These are phyloP conservation scores for Kodamaea leandrae DNA, from an alignment of 805 yeast genomes.

Conservation along the genomic window DNA sequence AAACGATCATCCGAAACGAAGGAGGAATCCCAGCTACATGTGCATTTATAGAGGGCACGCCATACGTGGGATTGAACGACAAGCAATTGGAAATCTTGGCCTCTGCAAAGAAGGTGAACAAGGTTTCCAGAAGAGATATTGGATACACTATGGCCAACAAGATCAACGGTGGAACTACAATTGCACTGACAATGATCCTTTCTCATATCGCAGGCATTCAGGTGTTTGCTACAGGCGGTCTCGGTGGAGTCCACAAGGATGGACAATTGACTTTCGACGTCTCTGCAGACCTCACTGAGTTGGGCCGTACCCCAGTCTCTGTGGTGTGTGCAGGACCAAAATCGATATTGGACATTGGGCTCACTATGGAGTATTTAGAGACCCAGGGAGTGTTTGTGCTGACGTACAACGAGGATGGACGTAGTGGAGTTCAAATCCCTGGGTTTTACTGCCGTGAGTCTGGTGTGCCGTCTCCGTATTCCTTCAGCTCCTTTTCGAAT, in stretches of 20 bases:
- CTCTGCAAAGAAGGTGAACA: conserved; percentile 39
- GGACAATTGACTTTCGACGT: conserved; percentile 75
- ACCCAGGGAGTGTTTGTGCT: conserved; percentile 88
- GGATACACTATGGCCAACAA: conserved; percentile 63
- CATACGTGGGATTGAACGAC: conserved; percentile 61
- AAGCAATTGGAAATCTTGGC: conserved; percentile 54
- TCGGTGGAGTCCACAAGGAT: conserved; percentile 87
- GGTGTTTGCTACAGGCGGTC: conserved; percentile 90
- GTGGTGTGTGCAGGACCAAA: conserved; percentile 95
- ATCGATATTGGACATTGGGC: conserved; percentile 73
- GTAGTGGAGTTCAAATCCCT: conserved; percentile 50
- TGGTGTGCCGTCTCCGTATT: conserved; percentile 68
- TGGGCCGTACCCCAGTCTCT: conserved; percentile 77
- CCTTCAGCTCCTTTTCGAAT: conserved; percentile 47
- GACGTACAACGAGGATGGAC: conserved; percentile 54
- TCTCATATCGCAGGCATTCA: conserved; percentile 72
- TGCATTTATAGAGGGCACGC: conserved; percentile 70
- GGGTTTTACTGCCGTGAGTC: conserved; percentile 82
- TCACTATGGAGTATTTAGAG: conserved; percentile 83
- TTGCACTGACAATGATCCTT: conserved; percentile 83
- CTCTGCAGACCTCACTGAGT: conserved; percentile 83
- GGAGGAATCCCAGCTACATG: conserved; percentile 86
- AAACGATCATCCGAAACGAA: conserved; percentile 50
- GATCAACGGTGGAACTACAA: conserved; percentile 84
- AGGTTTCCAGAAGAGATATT: conserved; percentile 79